Percentiles rank a stretch among this genome's conserved stretches.
phyloP scores from a whole-genome alignment of 2,329 filamentous ascomycete genomes.

The Incumbomyces lentus region DNA sequence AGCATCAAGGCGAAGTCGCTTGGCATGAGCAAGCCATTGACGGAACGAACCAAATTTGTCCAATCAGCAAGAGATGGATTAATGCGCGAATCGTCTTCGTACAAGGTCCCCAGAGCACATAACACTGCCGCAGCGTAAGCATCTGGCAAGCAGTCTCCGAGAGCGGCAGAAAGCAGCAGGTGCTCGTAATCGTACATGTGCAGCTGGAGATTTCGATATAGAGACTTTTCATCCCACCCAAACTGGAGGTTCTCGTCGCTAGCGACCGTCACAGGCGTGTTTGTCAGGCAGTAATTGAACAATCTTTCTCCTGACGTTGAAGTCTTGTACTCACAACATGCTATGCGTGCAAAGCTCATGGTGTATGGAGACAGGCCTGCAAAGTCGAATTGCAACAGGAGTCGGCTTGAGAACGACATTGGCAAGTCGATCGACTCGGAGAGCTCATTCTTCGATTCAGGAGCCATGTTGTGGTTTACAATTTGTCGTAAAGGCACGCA shows the following conservation, averaged over 20 bases:
- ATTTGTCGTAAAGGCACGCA: too few species aligned
- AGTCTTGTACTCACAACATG: background rate
- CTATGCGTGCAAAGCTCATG: constrained; percentile 1
- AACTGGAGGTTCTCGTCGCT: constrained; percentile 14
- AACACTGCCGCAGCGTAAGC: constrained; percentile 14
- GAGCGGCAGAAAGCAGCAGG: constrained; percentile 13
- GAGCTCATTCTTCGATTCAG: background rate
- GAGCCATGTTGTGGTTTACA: background rate
- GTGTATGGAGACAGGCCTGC: background rate
- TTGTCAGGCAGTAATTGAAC: constrained; percentile 3
- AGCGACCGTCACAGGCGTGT: constrained; percentile 7
- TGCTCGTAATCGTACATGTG: constrained; percentile 18
- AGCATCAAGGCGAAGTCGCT: constrained; percentile 17
- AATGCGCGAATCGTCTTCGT: constrained; percentile 10
- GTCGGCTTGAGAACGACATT: background rate
- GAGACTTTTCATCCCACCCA: constrained; percentile 13
- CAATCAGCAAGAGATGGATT: constrained; percentile 15
- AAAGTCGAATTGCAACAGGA: constrained; percentile 2
- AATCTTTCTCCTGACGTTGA: constrained; percentile 8
- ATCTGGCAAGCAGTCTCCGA: constrained; percentile 16
- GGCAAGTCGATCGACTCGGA: background rate
- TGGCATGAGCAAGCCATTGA: constrained; percentile 14
- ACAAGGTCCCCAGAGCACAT: constrained; percentile 8
- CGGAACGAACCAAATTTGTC: constrained; percentile 9
- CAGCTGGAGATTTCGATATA: constrained; percentile 14